Base-by-base conservation (phyloP, 306 rosid genomes). In the Fragaria iinumae region DNA sequence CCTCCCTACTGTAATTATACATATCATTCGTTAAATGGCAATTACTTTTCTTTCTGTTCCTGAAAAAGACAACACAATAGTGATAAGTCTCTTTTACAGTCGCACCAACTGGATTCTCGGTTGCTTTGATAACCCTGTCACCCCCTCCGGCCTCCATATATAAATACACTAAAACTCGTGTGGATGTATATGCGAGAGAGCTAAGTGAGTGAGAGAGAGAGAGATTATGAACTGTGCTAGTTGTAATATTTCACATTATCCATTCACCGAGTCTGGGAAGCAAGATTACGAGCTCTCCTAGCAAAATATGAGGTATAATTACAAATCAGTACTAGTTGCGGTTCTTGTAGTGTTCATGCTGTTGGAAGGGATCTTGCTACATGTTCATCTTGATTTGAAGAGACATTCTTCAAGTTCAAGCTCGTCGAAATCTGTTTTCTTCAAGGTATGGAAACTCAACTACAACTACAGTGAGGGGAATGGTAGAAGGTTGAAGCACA, bases 401-500 rank as follows among this genome's bases (percentile, higher is more conserved):
- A 27, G 20, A 32, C 23, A 16, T 57, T 57, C 34, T 50, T 68
- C 70, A 12, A 62, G 52, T 36, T 60, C 77, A 25, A 63, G 71
- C 45, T 74, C 60, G 49, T 11, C 36, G 20, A 67, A 66, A 45
- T n/a, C 20, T 29, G 75, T 45, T 47, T 20, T 60, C 56, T 72
- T 66, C 78, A 72, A 73, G 50, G 38, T 56, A 18, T 47, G 79
- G 71, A 82, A 34, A 6, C 32, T 72, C 75, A 72, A 71, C 60
- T 21, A 44, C 44, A 38, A 14, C 49, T 53, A 47, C 45, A 44
- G 32, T 66, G 38, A 41, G 10, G 27, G 77, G 73, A 49, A 23
- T 52, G 47, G 56, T 36, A 32, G 49, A 27, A 59, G 75, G 53
- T 77, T n/a, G 76, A 68, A 27, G 38, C 23, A 43, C 71, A 69